Conservation (phyloP, 1,284 basidiomycete genomes). For the Mycocalia duriaeana region DNA sequence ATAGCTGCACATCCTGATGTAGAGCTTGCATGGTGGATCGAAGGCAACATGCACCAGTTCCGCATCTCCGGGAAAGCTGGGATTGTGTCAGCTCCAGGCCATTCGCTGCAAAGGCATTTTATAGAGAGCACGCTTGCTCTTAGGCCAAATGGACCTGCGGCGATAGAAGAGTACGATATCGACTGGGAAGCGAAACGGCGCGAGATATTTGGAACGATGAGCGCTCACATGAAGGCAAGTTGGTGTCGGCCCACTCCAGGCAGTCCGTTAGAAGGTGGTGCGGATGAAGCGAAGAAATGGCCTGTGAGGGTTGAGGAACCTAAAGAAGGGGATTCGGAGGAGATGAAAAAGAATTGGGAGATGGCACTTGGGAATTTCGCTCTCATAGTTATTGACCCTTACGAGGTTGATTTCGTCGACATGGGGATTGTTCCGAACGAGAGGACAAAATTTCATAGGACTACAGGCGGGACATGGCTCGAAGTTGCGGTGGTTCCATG, state of each 20-base stretch:
- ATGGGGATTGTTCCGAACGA: conserved; percentile 48
- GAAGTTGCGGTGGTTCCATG: conserved; percentile 57
- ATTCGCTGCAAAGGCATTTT: conserved; percentile 29
- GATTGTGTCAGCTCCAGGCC: conserved; percentile 38
- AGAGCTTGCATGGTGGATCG: conserved; percentile 59
- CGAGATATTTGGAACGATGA: conserved; percentile 49
- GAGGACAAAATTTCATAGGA: conserved; percentile 47
- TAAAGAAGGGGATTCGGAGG: conserved; percentile 29
- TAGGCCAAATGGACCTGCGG: conserved; percentile 25
- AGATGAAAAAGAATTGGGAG: conserved; percentile 39
- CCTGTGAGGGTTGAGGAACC: conserved; percentile 36
- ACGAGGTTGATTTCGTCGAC: conserved; percentile 59
- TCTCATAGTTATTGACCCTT: conserved; percentile 59
- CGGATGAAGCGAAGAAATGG: conserved; percentile 55
- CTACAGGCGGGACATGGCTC: conserved; percentile 39
- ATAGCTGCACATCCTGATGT: conserved; percentile 38
- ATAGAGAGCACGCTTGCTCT: conserved; percentile 15
- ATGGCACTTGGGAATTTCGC: conserved; percentile 58
- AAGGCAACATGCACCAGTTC: conserved; percentile 52
- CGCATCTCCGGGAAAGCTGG: conserved; percentile 47
- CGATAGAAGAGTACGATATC: conserved; percentile 35
- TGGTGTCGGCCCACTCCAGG: conserved; percentile 65
- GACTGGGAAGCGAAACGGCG: conserved; percentile 61
- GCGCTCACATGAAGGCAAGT: conserved; percentile 53
- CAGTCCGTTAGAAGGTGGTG: conserved; percentile 32